Evolutionary conservation across 768 basidiomycete species (phyloP), one percentile per base, ranked within the genome.

Genomic region (Boletus coccyginus): DNA sequence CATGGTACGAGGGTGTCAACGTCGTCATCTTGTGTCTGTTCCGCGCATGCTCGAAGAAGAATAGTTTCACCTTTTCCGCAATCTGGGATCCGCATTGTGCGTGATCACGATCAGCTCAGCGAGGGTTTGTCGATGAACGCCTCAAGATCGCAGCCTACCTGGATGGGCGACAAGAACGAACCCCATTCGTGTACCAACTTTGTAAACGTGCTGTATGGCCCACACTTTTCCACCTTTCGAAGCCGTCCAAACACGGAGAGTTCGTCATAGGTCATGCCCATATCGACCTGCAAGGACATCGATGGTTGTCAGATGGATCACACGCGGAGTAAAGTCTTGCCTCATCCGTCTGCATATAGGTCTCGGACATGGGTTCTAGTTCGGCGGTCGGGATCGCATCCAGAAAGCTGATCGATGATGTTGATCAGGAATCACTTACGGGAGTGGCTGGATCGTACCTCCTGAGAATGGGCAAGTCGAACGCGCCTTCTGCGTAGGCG

Each of bases 11-110:
- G 1, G 94, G 94, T 3, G 94, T 97, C 58, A 97, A 68, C 0
- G 93, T 96, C 27, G 94, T 96, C 94, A 99, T 98, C 83, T 99
- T 99, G 76, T 98, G 97, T 45, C 95, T 77, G 70, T 99, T 99
- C 51, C 95, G 80, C 0, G 97, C 97, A 63, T 99, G 86, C 70
- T 97, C 94, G 63, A 94, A 96, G 78, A 92, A 98, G 78, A 99
- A 99, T 39, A 86, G 74, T 70, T 99, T 98, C 65, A 99, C 97
- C 77, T 98, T 98, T 63, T 92, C 88, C 16, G 95, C 97, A 55
- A 98, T 94, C 94, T 63, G 7, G 2, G 1, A 5, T 5, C 2
- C 13, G 24, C 33, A 32, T 17, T 21, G 16, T 19, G 13, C 5
- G 31, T 29, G 2, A 94, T 47, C 33, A 47, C 19, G 2, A 94